phyloP scores from a whole-genome alignment of 768 basidiomycete species.

The Tulasnella sp. region DNA sequence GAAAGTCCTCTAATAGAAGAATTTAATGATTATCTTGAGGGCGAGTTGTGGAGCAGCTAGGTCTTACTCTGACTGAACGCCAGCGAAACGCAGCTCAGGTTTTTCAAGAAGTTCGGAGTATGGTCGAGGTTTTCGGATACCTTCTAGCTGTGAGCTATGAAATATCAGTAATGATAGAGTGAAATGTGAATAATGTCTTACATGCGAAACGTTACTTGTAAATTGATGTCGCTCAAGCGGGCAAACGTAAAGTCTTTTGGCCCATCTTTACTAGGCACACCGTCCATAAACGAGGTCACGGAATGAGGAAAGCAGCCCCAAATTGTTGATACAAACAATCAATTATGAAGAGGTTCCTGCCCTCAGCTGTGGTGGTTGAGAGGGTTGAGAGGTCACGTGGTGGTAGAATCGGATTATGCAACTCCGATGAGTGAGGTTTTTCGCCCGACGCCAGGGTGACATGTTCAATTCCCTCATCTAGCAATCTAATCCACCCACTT shows the following conservation, averaged over 20 bases:
- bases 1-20: constrained; percentile 51
- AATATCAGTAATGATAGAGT: not conserved
- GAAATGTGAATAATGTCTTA: constrained; percentile 25
- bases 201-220: constrained; percentile 82
- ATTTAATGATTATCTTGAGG: constrained; percentile 7
- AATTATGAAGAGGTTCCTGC: not conserved
- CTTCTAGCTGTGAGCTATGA: constrained; percentile 71
- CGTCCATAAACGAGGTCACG: not conserved
- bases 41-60: constrained; percentile 2
- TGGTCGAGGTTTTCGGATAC: constrained; percentile 52
- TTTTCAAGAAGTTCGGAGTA: constrained; percentile 74
- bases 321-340: not conserved
- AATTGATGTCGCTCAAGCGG: constrained; percentile 74
- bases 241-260: constrained; percentile 89
- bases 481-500: no score
- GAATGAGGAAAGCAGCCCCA: not conserved
- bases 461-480: no score
- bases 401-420: no score
- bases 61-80: constrained; percentile 63
- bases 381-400: no score
- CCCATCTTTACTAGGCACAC: constrained; percentile 24
- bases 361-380: no score
- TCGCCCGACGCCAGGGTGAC: no score
- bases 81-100: constrained; percentile 71
- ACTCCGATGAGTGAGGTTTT: no score